A percentile compares a stretch with the other conserved stretches of the same genome.
Conservation (phyloP, 331 rosid species). For the Erythrophleum ivorense region DNA sequence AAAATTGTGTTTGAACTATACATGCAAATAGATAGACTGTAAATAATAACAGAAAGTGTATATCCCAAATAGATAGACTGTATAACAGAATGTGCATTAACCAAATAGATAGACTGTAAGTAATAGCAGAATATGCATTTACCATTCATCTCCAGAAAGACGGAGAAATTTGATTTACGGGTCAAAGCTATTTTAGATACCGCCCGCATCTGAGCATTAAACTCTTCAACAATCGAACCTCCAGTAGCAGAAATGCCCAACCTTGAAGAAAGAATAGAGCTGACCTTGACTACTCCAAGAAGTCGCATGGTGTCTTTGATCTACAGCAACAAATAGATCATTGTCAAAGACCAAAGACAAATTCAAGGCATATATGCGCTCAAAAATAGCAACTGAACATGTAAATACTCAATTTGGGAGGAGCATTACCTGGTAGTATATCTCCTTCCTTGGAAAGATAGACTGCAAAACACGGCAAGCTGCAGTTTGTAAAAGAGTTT, state of each 20-base stretch:
- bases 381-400: conserved; percentile 9
- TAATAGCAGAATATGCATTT: conserved; percentile 38
- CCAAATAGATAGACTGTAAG: too few relatives aligned
- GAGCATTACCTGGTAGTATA: conserved; percentile 68
- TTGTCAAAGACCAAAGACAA: too few relatives aligned
- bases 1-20: too few relatives aligned
- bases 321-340: conserved; percentile 48
- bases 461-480: conserved; percentile 86
- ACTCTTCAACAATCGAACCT: conserved; percentile 85
- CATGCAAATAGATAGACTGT: too few relatives aligned
- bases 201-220: conserved; percentile 90
- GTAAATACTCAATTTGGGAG: neutral
- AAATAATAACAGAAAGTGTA: too few relatives aligned
- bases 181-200: conserved; percentile 91
- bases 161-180: conserved; percentile 79
- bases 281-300: conserved; percentile 85
- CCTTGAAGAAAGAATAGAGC: conserved; percentile 75
- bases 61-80: too few relatives aligned
- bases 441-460: conserved; percentile 76
- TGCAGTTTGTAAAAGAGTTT: conserved; percentile 83
- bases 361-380: too few relatives aligned
- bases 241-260: conserved; percentile 77
- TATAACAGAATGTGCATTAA: too few relatives aligned
- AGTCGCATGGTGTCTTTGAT: conserved; percentile 93
- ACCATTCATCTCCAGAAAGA: conserved; percentile 87